Evolutionary conservation across 129 eudicot genomes (phyloP).

Genomic region (Flaveria sonorensis): DNA sequence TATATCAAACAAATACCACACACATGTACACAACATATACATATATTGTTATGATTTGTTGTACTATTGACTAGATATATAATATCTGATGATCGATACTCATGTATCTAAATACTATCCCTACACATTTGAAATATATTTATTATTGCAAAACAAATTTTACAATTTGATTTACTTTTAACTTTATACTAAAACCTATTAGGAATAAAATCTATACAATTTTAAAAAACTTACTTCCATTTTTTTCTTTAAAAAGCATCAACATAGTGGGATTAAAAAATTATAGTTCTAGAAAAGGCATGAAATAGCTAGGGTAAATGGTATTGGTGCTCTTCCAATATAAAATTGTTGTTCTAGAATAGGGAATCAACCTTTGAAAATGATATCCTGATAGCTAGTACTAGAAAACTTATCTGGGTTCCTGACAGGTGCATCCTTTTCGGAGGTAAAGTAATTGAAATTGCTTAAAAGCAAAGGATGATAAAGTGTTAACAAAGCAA

Average conservation of each 20-base stretch:
- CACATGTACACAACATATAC: too few species aligned
- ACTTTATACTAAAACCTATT: background rate
- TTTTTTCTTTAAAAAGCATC: background rate
- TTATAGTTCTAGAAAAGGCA: slow-evolving; percentile 15
- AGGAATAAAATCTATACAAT: background rate
- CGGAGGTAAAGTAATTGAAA: slow-evolving; percentile 21
- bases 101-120: too few species aligned
- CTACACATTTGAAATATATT: too few species aligned
- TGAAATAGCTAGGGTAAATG: slow-evolving; percentile 11
- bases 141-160: too few species aligned
- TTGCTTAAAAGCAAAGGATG: slow-evolving; percentile 31
- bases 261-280: slow-evolving; percentile 25
- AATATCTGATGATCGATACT: background rate
- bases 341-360: slow-evolving; percentile 20
- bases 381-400: slow-evolving; percentile 31
- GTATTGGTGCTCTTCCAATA: slow-evolving; percentile 38
- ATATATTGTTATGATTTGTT: too few species aligned
- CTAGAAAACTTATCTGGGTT: slow-evolving; percentile 30
- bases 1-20: too few species aligned
- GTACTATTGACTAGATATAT: too few species aligned
- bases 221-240: background rate
- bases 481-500: slow-evolving; percentile 29
- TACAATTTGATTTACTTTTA: too few species aligned
- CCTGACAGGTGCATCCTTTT: slow-evolving; percentile 38
- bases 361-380: slow-evolving; percentile 33